These are phyloP conservation scores for Cladosporium sphaerospermum DNA, from an alignment of 2,329 filamentous ascomycete species.

Conservation along the genomic window DNA sequence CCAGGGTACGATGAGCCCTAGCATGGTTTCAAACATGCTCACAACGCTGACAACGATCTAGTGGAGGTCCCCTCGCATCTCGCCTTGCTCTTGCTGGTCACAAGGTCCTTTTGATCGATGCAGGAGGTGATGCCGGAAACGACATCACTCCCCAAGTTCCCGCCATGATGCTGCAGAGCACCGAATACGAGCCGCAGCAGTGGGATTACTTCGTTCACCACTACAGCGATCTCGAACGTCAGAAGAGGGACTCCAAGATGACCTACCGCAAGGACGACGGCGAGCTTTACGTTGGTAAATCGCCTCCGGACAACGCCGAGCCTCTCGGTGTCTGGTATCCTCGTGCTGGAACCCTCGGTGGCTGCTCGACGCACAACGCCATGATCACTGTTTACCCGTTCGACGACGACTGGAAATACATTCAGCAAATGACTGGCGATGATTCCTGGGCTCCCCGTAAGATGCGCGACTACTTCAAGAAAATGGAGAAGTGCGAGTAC, in stretches of 20 bases:
- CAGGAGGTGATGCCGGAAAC: slow-evolving; percentile 53
- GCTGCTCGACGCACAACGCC: slow-evolving; percentile 57
- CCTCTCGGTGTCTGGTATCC: slow-evolving; percentile 53
- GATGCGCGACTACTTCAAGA: slow-evolving; percentile 53
- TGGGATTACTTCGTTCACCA: slow-evolving; percentile 62
- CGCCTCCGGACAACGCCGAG: slow-evolving; percentile 47
- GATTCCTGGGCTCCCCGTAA: slow-evolving; percentile 50
- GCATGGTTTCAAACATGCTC: not conserved
- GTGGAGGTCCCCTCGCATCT: slow-evolving; percentile 53
- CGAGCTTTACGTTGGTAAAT: slow-evolving; percentile 47
- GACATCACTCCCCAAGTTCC: slow-evolving; percentile 49
- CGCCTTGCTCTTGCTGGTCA: slow-evolving; percentile 55
- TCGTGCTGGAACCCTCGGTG: slow-evolving; percentile 51
- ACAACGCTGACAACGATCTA: not conserved
- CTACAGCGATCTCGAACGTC: slow-evolving; percentile 49
- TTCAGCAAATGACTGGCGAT: slow-evolving; percentile 55
- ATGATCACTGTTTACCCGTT: slow-evolving; percentile 54
- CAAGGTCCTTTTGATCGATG: slow-evolving; percentile 56
- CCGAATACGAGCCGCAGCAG: slow-evolving; percentile 49
- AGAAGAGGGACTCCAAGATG: slow-evolving; percentile 53
- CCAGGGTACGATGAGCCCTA: slow-evolving; percentile 36
- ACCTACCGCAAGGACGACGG: slow-evolving; percentile 50
- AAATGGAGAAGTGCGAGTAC: slow-evolving; percentile 38
- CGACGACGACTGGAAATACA: slow-evolving; percentile 53
- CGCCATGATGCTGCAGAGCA: slow-evolving; percentile 47